These are phyloP conservation scores for Picocystis sp. DNA, from an alignment of 163 green algal species.

Conservation along the genomic window DNA sequence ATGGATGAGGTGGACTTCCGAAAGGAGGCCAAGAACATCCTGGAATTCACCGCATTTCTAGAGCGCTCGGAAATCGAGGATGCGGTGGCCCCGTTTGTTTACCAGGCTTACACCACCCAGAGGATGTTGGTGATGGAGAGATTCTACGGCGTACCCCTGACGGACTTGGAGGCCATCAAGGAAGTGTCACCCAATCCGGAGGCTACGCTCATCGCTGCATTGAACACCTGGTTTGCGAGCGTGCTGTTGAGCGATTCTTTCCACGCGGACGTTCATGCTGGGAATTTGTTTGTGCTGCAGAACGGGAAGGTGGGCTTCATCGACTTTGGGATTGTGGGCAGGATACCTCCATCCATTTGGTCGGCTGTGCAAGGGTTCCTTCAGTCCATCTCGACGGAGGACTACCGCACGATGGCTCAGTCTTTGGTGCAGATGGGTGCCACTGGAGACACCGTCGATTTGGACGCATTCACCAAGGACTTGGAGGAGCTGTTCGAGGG, in stretches of 20 bases:
- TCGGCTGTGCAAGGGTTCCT: slow-evolving; percentile 17
- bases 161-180: slow-evolving; percentile 56
- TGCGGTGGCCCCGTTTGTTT: slow-evolving; percentile 44
- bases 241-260: slow-evolving; percentile 77
- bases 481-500: slow-evolving; percentile 26
- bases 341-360: slow-evolving; percentile 8
- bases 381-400: slow-evolving; percentile 13
- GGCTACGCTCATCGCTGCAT: slow-evolving; percentile 36
- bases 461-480: slow-evolving; percentile 59
- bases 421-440: slow-evolving; percentile 79
- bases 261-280: slow-evolving; percentile 93
- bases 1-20: slow-evolving; percentile 53
- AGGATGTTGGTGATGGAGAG: slow-evolving; percentile 80
- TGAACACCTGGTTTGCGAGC: slow-evolving; percentile 75
- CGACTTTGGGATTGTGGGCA: slow-evolving; percentile 90
- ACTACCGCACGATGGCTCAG: slow-evolving; percentile 79
- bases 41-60: slow-evolving; percentile 60
- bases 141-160: slow-evolving; percentile 68
- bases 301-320: slow-evolving; percentile 89
- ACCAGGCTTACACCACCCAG: slow-evolving; percentile 51
- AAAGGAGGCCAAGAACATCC: slow-evolving; percentile 69
- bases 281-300: slow-evolving; percentile 77
- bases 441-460: slow-evolving; percentile 34
- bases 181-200: slow-evolving; percentile 13
- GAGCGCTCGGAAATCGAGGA: slow-evolving; percentile 23